Conservation (phyloP, 257 asterid genomes). For the Scutellaria baicalensis region DNA sequence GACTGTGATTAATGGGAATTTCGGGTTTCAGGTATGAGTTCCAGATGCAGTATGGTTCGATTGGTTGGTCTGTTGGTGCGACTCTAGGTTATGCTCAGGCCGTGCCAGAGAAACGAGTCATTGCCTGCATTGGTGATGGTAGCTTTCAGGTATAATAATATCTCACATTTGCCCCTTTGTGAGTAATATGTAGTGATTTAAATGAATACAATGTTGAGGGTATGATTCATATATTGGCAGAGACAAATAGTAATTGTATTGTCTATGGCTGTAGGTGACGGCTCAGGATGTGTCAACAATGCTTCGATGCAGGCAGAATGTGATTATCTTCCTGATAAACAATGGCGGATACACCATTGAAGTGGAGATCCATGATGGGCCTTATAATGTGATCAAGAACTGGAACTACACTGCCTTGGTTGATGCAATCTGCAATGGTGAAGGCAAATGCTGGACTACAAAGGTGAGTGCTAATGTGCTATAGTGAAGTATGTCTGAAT, state of each 20-base stretch:
- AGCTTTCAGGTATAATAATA: slow-evolving; percentile 49
- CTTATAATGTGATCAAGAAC: slow-evolving; percentile 68
- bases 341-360: slow-evolving; percentile 72
- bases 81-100: slow-evolving; percentile 70
- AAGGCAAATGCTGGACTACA: slow-evolving; percentile 67
- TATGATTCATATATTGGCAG: too few relatives aligned
- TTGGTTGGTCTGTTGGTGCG: slow-evolving; percentile 47
- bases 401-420: slow-evolving; percentile 64
- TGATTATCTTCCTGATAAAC: slow-evolving; percentile 62
- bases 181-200: too few relatives aligned
- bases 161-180: background rate
- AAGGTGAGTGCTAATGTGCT: slow-evolving; percentile 26
- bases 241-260: too few relatives aligned
- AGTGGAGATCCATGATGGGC: slow-evolving; percentile 75
- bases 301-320: slow-evolving; percentile 49
- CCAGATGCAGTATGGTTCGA: slow-evolving; percentile 60
- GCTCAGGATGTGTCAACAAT: slow-evolving; percentile 66
- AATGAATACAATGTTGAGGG: too few relatives aligned
- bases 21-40: slow-evolving; percentile 36
- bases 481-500: background rate
- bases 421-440: slow-evolving; percentile 57
- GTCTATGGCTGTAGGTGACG: slow-evolving; percentile 36
- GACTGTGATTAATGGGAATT: background rate
- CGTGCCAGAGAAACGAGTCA: slow-evolving; percentile 41
- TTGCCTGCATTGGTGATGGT: slow-evolving; percentile 73